Evolutionary conservation across 1,139 yeast species (phyloP).

Genomic region (Wickerhamomyces sp.): DNA sequence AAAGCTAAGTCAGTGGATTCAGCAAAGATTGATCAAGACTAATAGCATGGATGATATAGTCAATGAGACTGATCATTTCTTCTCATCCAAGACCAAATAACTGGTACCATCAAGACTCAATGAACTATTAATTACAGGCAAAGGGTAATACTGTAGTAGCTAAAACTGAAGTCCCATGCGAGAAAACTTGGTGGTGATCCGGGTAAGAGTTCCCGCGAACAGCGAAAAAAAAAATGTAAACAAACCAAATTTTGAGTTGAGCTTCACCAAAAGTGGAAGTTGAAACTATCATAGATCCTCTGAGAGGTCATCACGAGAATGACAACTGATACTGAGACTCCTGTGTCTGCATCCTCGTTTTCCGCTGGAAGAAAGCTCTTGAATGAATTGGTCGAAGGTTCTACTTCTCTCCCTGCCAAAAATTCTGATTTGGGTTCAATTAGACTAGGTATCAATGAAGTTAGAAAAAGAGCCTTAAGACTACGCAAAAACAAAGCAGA

Average conservation of each 20-base stretch:
- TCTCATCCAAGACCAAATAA: conserved; percentile 1
- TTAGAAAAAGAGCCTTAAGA: conserved; percentile 63
- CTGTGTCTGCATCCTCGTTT: conserved; percentile 17
- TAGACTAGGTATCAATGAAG: conserved; percentile 71
- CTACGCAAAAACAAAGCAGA: conserved; percentile 44
- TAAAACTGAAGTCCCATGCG: no score
- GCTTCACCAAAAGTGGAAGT: background rate
- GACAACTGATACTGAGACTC: background rate
- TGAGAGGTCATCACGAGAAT: background rate
- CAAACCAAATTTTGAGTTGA: background rate
- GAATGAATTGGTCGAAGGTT: conserved; percentile 62
- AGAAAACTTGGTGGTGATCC: no score
- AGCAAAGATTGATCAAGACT: conserved; percentile 32
- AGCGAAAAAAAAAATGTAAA: background rate
- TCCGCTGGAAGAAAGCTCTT: conserved; percentile 26
- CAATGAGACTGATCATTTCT: conserved; percentile 12
- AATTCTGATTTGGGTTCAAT: conserved; percentile 65
- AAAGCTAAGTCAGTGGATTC: conserved; percentile 80
- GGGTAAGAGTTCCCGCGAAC: background rate
- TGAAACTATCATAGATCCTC: background rate
- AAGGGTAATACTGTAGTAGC: background rate
- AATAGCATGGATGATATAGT: conserved; percentile 15
- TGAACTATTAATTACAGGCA: no score
- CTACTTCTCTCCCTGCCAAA: conserved; percentile 63
- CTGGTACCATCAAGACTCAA: no score